Evolutionary conservation across 768 basidiomycete species (phyloP), one percentile per base, ranked within the genome.

Genomic region (Sistotremastrum niveocremeum): DNA sequence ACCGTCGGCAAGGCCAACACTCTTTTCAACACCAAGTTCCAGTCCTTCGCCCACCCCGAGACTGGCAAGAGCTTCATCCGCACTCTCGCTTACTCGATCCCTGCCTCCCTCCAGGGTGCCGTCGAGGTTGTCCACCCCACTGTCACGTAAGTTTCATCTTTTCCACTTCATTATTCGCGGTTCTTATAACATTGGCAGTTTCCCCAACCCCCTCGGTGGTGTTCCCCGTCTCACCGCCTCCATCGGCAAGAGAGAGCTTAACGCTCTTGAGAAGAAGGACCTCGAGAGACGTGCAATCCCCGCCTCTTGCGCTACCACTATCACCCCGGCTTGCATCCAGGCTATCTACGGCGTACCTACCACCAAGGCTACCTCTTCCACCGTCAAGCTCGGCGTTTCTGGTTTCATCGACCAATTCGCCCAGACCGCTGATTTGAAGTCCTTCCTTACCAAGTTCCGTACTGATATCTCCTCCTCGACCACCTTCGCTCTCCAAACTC

Each of bases 401-500:
- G 64, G 62, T 1, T 64, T 62, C 50, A 55, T 60, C 9, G 51
- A 59, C n/a, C 57, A 65, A 43, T 65, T 60, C 46, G 58, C 63
- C 1, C 52, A 55, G 8, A 47, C 49, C 35, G 53, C 51, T 11
- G 48, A 48, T 52, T 37, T 54, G 37, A 33, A 56, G 47, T 31
- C 38, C 9, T 62, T 62, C 53, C 48, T 62, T 35, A 47, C 46
- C 44, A 46, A 34, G 3, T 55, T 62, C 41, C 58, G 64, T 32
- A 51, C 63, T 1, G 65, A 67, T 44, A 49, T 68, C 12, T 11
- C 55, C 9, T 53, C 59, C 10, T 45, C 57, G 6, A 63, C 62
- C 1, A 61, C 61, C 5, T 67, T 67, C 52, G 45, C 61, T 10
- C 49, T 64, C 7, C 56, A 64, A 46, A 59, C 60, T 11, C 51